Evolutionary conservation across 345 rosid species (phyloP), one percentile per base, ranked within the genome.

Genomic region (Dipteronia dyeriana): DNA sequence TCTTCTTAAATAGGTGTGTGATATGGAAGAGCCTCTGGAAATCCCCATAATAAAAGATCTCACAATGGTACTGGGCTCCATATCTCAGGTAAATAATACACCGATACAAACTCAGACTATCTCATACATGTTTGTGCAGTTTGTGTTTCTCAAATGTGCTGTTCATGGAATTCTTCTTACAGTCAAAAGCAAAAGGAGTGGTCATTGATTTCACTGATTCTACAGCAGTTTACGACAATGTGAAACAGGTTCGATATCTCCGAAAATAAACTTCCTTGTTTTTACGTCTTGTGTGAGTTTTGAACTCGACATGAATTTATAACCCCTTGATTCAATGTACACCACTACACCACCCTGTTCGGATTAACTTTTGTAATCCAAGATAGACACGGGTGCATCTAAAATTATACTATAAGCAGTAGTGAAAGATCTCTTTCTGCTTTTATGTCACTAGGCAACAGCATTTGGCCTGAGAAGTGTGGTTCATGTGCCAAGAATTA

Each of bases 21-120:
- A 90, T 74, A 92, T 93, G 95, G 95, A 88, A 76, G 94, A 90
- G 71, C 95, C 97, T 65, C 78, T 92, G 73, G 98, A 94, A 84
- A 87, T 94, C 84, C 95, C 98, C 39, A 73, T 96, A 68, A 87
- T 92, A 75, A 94, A 87, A 82, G 94, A 94, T 79, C 91, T 96
- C 66, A 85, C 93, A 53, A 90, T 96, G 99, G 97, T 94, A 19
- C 77, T 94, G 83, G 97, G 97, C 75, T 94, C 99, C n/a, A 92
- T 92, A 75, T 91, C 99, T 82, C 98, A 92, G 98, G 99, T 91
- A 34, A 34, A 34, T 34, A 79, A 79, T 29, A 60, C 68, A 59
- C 78, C 5, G 26, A 69, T 47, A 29, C 43, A 38, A 34, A 38
- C 22, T 57, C 29, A 3, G 38, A 9, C 73, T 26, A 23, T 80